These are phyloP conservation scores for Clarireedia homoeocarpa DNA, from an alignment of 2,329 filamentous ascomycete species.

Conservation along the genomic window DNA sequence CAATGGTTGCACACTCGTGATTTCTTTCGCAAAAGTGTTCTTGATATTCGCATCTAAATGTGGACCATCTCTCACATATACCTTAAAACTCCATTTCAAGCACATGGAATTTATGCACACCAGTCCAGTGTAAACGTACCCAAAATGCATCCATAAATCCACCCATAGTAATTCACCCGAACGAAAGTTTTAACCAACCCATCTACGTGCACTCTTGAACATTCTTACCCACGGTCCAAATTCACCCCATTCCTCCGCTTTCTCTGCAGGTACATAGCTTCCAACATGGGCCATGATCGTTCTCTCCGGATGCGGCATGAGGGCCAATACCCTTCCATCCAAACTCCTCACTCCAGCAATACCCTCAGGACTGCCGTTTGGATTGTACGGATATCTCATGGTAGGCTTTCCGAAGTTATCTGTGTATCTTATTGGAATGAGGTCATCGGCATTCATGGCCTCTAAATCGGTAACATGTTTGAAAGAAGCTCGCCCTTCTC, in stretches of 20 bases:
- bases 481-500: conserved; percentile 78
- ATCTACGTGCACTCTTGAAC: conserved; percentile 66
- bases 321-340: conserved; percentile 59
- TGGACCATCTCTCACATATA: neutral
- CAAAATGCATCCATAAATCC: neutral
- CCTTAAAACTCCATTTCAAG: neutral
- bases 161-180: neutral
- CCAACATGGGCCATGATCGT: conserved; percentile 58
- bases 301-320: conserved; percentile 71
- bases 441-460: conserved; percentile 53
- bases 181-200: conserved; percentile 39
- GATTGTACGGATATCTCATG: conserved; percentile 81
- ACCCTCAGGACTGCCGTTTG: conserved; percentile 62
- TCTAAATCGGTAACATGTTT: conserved; percentile 43
- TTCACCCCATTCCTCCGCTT: conserved; percentile 56
- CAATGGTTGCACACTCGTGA: too few species aligned
- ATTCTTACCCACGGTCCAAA: conserved; percentile 62
- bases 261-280: conserved; percentile 54
- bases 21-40: neutral
- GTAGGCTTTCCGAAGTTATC: conserved; percentile 73
- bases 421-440: conserved; percentile 74
- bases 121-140: neutral
- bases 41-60: neutral
- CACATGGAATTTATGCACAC: neutral
- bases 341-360: conserved; percentile 59